Percentiles rank a stretch among this genome's conserved stretches.
These are phyloP conservation scores for Talaromyces marneffei DNA, from an alignment of 2,329 filamentous ascomycete genomes.

Conservation along the genomic window DNA sequence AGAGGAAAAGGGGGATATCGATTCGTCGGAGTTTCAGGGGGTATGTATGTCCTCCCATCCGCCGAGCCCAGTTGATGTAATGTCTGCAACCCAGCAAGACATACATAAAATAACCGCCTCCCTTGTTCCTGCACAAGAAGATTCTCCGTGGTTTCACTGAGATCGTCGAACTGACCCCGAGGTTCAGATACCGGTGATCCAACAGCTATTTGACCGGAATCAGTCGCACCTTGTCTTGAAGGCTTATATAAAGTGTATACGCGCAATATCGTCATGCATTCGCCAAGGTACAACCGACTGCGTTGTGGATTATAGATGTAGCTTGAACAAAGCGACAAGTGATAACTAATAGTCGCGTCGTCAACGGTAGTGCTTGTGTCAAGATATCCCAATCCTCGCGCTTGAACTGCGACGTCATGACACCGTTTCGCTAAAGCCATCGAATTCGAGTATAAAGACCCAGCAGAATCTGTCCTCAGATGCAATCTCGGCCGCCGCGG, in stretches of 20 bases:
- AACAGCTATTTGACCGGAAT: constrained; percentile 13
- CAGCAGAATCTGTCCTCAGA: constrained; percentile 34
- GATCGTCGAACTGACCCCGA: constrained; percentile 20
- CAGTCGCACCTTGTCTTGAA: constrained; percentile 18
- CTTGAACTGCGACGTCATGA: constrained; percentile 40
- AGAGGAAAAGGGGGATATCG: constrained; percentile 73
- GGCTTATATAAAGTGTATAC: constrained; percentile 33
- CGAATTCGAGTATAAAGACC: constrained; percentile 37
- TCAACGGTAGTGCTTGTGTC: constrained; percentile 39
- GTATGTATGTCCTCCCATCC: constrained; percentile 66
- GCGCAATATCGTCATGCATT: constrained; percentile 39
- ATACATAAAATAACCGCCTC: constrained; percentile 69
- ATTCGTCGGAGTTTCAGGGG: constrained; percentile 67
- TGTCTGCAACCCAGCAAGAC: constrained; percentile 70
- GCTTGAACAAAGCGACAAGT: constrained; percentile 36
- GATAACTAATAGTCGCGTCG: constrained; percentile 42
- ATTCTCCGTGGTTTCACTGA: constrained; percentile 21
- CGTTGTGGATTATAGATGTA: constrained; percentile 37
- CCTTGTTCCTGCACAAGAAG: constrained; percentile 45
- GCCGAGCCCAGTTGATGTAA: constrained; percentile 70
- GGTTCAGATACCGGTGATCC: constrained; percentile 16
- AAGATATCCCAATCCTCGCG: constrained; percentile 40
- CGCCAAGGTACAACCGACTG: constrained; percentile 39
- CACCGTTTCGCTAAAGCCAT: constrained; percentile 40
- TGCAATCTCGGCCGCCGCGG: constrained; percentile 40